Conservation (phyloP, 2,329 filamentous ascomycete species). For the Microsporum canis region DNA sequence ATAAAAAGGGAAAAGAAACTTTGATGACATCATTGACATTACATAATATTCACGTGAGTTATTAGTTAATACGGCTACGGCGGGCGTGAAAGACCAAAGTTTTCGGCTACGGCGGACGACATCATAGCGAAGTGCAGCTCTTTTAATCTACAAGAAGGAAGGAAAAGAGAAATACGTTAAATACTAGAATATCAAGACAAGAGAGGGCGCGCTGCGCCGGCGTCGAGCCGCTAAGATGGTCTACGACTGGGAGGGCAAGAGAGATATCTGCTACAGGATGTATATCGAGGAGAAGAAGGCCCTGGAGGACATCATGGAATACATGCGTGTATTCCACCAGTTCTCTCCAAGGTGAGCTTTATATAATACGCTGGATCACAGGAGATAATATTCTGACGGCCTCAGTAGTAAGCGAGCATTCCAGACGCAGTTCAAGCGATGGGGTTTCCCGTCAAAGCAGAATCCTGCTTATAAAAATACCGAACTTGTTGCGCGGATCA, state of each 20-base stretch:
- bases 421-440: slow-evolving; percentile 64
- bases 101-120: neutral
- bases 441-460: slow-evolving; percentile 67
- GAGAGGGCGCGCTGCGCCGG: neutral
- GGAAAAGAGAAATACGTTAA: neutral
- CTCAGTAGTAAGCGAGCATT: slow-evolving; percentile 59
- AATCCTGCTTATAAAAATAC: slow-evolving; percentile 60
- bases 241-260: slow-evolving; percentile 58
- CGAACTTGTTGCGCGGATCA: slow-evolving; percentile 55
- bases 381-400: neutral
- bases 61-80: neutral
- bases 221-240: slow-evolving; percentile 28
- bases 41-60: neutral
- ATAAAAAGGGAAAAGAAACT: neutral
- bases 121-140: neutral
- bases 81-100: neutral
- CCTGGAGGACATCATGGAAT: slow-evolving; percentile 62
- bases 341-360: slow-evolving; percentile 57
- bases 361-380: neutral
- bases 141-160: neutral
- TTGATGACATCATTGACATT: neutral
- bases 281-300: slow-evolving; percentile 67
- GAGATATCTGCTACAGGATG: slow-evolving; percentile 54
- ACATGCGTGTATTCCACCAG: slow-evolving; percentile 52
- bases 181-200: neutral